phyloP scores from a whole-genome alignment of 2,329 filamentous ascomycete genomes.

The Nemania sp. region DNA sequence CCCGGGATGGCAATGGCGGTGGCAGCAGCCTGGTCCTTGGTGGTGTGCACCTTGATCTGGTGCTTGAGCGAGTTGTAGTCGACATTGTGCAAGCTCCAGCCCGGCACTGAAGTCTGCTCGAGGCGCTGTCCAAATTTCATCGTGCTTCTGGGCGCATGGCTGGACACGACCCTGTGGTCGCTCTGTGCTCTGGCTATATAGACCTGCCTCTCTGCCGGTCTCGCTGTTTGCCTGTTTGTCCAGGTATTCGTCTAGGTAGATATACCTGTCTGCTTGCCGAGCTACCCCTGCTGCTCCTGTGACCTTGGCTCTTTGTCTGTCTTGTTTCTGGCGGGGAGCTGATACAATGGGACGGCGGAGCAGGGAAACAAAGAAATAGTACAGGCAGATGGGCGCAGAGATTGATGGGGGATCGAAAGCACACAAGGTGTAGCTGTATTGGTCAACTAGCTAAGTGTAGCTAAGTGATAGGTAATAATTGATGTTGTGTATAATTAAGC shows the following conservation, averaged over 20 bases:
- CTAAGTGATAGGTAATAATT: background rate
- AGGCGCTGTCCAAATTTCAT: slow-evolving; percentile 82
- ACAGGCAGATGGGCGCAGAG: background rate
- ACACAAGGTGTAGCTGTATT: too few relatives aligned
- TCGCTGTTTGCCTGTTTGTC: too few relatives aligned
- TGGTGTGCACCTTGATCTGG: slow-evolving; percentile 80
- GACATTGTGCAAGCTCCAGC: slow-evolving; percentile 84
- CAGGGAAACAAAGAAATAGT: background rate
- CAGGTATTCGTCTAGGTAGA: too few relatives aligned
- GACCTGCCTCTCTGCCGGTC: background rate
- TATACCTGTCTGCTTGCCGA: too few relatives aligned
- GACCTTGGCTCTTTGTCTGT: background rate
- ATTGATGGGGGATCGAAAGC: too few relatives aligned
- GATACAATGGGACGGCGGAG: too few relatives aligned
- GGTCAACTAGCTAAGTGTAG: background rate
- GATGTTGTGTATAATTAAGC: background rate
- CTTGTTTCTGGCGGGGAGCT: too few relatives aligned
- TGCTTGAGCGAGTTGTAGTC: slow-evolving; percentile 88
- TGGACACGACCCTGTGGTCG: slow-evolving; percentile 11
- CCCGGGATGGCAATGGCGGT: slow-evolving; percentile 72
- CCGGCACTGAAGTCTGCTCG: slow-evolving; percentile 74
- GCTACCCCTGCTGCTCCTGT: too few relatives aligned
- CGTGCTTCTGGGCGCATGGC: slow-evolving; percentile 19
- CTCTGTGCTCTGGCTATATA: background rate
- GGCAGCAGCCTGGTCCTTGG: slow-evolving; percentile 67